These are phyloP conservation scores for Quercus suber DNA, from an alignment of 306 rosid species.

Conservation along the genomic window DNA sequence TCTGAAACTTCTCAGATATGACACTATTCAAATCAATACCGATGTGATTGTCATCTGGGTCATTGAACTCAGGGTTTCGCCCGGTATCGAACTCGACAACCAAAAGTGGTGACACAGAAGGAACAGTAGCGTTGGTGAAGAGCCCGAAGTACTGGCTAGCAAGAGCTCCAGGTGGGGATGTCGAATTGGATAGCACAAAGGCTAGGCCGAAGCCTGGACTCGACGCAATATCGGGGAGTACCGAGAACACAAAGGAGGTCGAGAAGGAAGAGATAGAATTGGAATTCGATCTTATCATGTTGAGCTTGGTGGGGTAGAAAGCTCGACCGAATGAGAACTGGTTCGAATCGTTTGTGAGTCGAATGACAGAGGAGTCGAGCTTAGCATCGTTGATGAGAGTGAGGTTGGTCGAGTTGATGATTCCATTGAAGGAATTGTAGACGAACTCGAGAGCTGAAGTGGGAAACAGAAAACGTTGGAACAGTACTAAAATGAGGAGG, in stretches of 20 bases:
- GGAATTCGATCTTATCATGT: constrained; percentile 16
- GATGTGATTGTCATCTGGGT: constrained; percentile 66
- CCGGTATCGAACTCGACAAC: constrained; percentile 92
- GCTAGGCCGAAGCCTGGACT: constrained; percentile 88
- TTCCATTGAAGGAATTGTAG: constrained; percentile 56
- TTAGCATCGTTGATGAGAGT: constrained; percentile 62
- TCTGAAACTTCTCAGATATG: neutral
- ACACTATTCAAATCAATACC: constrained; percentile 71
- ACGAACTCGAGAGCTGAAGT: constrained; percentile 44
- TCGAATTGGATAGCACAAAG: constrained; percentile 62
- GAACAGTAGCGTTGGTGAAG: constrained; percentile 53
- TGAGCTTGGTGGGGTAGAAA: constrained; percentile 44
- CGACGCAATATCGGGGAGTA: constrained; percentile 48
- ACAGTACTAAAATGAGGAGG: constrained; percentile 2
- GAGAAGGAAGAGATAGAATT: constrained; percentile 63
- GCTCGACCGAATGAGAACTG: constrained; percentile 58
- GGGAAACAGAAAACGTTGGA: constrained; percentile 14
- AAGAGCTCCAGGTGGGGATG: constrained; percentile 67
- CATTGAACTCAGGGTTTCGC: constrained; percentile 73
- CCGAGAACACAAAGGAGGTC: constrained; percentile 79
- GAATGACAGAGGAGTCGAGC: constrained; percentile 50
- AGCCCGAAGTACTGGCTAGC: constrained; percentile 87
- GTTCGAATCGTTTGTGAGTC: constrained; percentile 73
- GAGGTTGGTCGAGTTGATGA: constrained; percentile 44
- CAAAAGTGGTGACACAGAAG: constrained; percentile 48